Conservation (phyloP, 305 asterid species). For the Fraxinus platypoda region DNA sequence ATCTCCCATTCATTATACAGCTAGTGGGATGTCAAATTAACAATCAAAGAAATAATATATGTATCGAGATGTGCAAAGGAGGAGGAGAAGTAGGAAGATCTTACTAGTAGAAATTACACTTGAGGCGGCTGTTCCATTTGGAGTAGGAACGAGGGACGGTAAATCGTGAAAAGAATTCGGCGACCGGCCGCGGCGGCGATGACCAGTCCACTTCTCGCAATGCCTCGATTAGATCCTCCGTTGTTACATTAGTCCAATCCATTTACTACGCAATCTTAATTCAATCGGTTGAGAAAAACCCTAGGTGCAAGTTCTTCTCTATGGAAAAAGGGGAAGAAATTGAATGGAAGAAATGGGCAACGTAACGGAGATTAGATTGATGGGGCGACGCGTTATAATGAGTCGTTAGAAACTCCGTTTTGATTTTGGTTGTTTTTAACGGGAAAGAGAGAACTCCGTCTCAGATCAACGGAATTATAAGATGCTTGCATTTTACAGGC, state of each 20-base stretch:
- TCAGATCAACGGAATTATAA: not conserved
- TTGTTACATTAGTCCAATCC: conserved; percentile 95
- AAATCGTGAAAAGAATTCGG: conserved; percentile 88
- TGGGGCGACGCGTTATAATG: not conserved
- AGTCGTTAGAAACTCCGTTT: not conserved
- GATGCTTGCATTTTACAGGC: not conserved
- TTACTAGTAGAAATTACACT: conserved; percentile 88
- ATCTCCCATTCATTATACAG: not conserved
- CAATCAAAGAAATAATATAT: not conserved
- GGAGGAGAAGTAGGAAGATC: conserved; percentile 23
- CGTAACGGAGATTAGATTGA: not conserved
- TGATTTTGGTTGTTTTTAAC: not conserved
- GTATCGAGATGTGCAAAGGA: not conserved
- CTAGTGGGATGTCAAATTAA: not conserved
- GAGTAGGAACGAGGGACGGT: conserved; percentile 82
- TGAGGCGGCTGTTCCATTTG: conserved; percentile 98
- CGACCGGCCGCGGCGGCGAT: conserved; percentile 79
- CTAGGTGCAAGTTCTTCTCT: not conserved
- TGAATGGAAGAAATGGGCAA: conserved; percentile 10
- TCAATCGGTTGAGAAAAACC: conserved; percentile 20
- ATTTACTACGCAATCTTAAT: conserved; percentile 27
- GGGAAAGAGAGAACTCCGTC: not conserved
- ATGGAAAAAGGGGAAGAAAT: not conserved
- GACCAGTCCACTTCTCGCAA: conserved; percentile 96
- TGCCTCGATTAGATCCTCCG: conserved; percentile 93